phyloP scores from a whole-genome alignment of 2,329 filamentous ascomycete species.

The Ploettnerulaceae sp. region DNA sequence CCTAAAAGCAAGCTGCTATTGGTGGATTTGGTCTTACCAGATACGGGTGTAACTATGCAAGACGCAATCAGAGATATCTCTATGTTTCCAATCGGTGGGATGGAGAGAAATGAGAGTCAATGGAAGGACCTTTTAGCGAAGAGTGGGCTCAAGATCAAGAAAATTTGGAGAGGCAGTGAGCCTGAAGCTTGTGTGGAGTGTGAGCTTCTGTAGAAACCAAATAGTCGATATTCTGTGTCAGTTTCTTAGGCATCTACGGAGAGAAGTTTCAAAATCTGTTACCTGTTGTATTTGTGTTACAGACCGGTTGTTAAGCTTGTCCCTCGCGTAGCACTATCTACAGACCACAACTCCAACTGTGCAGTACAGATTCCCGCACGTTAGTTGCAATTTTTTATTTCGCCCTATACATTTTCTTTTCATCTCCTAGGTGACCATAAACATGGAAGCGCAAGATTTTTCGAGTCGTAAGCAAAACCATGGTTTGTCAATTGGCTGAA shows the following conservation, averaged over 20 bases:
- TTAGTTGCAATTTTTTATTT: too few relatives aligned
- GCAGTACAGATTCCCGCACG: too few relatives aligned
- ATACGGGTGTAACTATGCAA: slow-evolving; percentile 22
- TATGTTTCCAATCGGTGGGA: slow-evolving; percentile 25
- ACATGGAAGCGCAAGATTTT: too few relatives aligned
- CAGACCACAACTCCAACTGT: too few relatives aligned
- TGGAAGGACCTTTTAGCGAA: slow-evolving; percentile 22
- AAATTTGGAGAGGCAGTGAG: slow-evolving; percentile 27
- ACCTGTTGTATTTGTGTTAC: too few relatives aligned
- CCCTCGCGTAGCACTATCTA: too few relatives aligned
- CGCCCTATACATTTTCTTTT: too few relatives aligned
- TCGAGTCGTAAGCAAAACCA: too few relatives aligned
- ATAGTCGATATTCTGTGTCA: background rate
- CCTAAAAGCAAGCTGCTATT: slow-evolving; percentile 24
- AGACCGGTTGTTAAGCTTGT: too few relatives aligned
- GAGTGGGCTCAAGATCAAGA: slow-evolving; percentile 24
- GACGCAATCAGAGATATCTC: slow-evolving; percentile 23
- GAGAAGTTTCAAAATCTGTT: background rate
- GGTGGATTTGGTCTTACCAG: slow-evolving; percentile 25
- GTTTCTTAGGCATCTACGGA: too few relatives aligned
- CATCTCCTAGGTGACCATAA: too few relatives aligned
- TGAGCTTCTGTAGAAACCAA: slow-evolving; percentile 1
- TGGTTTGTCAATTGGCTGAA: too few relatives aligned
- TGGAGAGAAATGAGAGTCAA: slow-evolving; percentile 25
- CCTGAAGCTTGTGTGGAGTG: slow-evolving; percentile 20